These are phyloP conservation scores for Saccharomycopsis sp. DNA, from an alignment of 805 yeast species.

Conservation along the genomic window DNA sequence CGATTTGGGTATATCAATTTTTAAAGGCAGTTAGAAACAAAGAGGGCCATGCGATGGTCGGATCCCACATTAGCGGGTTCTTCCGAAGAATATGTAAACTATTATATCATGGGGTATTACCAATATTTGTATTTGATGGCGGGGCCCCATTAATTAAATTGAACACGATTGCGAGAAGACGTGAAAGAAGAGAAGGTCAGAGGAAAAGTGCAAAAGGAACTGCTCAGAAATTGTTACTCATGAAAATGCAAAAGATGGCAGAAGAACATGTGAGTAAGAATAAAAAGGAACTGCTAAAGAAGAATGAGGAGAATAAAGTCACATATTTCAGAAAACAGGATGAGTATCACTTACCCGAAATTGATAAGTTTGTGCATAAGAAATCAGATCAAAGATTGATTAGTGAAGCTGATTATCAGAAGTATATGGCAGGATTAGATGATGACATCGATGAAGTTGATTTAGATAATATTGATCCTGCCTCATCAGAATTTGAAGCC, in stretches of 20 bases:
- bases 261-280: slow-evolving; percentile 27
- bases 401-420: slow-evolving; percentile 64
- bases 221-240: slow-evolving; percentile 73
- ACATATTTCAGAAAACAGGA: slow-evolving; percentile 48
- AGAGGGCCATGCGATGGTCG: slow-evolving; percentile 64
- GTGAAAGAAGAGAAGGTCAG: slow-evolving; percentile 67
- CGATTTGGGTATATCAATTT: slow-evolving; percentile 97
- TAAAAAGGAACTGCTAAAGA: slow-evolving; percentile 4
- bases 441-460: slow-evolving; percentile 62
- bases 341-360: slow-evolving; percentile 78
- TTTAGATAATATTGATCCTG: slow-evolving; percentile 72
- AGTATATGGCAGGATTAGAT: slow-evolving; percentile 40
- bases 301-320: slow-evolving; percentile 12
- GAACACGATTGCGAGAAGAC: slow-evolving; percentile 67
- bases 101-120: slow-evolving; percentile 76
- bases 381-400: slow-evolving; percentile 65
- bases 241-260: slow-evolving; percentile 61
- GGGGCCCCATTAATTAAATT: slow-evolving; percentile 83
- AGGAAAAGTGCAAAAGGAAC: slow-evolving; percentile 62
- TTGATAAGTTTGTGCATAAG: slow-evolving; percentile 47
- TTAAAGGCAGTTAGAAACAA: slow-evolving; percentile 87
- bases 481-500: slow-evolving; percentile 64
- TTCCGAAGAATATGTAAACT: slow-evolving; percentile 89
- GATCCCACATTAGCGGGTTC: slow-evolving; percentile 92
- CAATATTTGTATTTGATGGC: slow-evolving; percentile 93